phyloP scores from a whole-genome alignment of 179 eudicot genomes.

The Vitellaria paradoxa region DNA sequence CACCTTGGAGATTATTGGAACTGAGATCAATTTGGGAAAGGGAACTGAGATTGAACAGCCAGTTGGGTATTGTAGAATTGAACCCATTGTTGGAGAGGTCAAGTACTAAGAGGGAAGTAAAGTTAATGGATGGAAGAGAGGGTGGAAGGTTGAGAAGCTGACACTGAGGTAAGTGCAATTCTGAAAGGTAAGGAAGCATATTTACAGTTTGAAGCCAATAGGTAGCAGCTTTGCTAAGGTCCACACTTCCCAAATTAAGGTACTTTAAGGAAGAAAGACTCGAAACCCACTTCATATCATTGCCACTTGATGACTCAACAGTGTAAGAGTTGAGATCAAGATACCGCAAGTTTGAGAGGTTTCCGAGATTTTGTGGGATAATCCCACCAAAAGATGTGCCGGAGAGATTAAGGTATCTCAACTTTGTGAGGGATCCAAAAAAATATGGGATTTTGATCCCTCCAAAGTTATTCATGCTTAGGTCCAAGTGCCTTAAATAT shows the following conservation, averaged over 20 bases:
- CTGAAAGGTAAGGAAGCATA: conserved; percentile 18
- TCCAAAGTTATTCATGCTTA: conserved; percentile 21
- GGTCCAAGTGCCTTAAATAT: conserved; percentile 14
- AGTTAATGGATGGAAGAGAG: conserved; percentile 20
- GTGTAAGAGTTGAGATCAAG: conserved; percentile 14
- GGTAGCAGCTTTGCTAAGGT: neutral
- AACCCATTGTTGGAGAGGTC: conserved; percentile 22
- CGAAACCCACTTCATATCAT: conserved; percentile 17
- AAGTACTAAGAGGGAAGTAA: conserved; percentile 27
- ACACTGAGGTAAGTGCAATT: conserved; percentile 20
- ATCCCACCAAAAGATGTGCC: conserved; percentile 18
- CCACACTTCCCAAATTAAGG: conserved; percentile 15
- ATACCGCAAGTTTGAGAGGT: conserved; percentile 12
- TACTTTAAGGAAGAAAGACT: conserved; percentile 12
- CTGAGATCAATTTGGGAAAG: conserved; percentile 19
- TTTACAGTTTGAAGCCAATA: conserved; percentile 22
- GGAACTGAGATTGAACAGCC: conserved; percentile 24
- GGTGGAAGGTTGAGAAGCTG: conserved; percentile 16
- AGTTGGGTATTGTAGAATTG: conserved; percentile 17
- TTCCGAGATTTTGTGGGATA: conserved; percentile 18
- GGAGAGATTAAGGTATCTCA: conserved; percentile 29
- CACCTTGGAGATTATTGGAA: conserved; percentile 7
- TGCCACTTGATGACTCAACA: neutral
- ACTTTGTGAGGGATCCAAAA: conserved; percentile 20
- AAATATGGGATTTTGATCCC: conserved; percentile 9